A percentile compares a stretch with the other conserved stretches of the same genome.
phyloP scores from a whole-genome alignment of 495 filamentous ascomycete genomes.

The Podospora bellae-mahoneyi region DNA sequence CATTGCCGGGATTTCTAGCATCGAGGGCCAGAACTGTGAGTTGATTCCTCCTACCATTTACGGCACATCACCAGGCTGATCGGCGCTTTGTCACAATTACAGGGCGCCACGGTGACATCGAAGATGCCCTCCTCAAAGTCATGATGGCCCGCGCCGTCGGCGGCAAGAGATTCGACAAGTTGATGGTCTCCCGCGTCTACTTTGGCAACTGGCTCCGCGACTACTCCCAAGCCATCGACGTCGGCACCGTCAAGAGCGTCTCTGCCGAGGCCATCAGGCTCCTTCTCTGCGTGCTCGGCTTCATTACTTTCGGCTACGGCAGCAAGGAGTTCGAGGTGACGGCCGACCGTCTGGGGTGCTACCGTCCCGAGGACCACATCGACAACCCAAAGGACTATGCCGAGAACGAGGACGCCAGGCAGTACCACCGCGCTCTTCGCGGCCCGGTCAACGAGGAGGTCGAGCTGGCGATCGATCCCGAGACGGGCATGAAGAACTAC shows the following conservation, averaged over 20 bases:
- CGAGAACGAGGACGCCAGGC: constrained; percentile 78
- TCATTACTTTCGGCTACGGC: constrained; percentile 72
- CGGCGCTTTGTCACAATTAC: constrained; percentile 8
- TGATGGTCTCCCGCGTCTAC: constrained; percentile 78
- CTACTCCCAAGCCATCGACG: constrained; percentile 78
- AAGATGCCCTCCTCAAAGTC: constrained; percentile 77
- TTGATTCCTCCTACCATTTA: background rate
- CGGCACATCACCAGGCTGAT: background rate
- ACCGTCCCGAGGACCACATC: constrained; percentile 84
- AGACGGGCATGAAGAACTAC: constrained; percentile 86
- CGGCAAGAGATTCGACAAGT: constrained; percentile 81
- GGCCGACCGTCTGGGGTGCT: constrained; percentile 79
- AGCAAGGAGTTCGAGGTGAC: constrained; percentile 91
- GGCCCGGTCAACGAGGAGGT: constrained; percentile 74
- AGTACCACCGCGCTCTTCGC: constrained; percentile 73
- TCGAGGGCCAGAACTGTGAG: constrained; percentile 77
- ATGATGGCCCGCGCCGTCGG: constrained; percentile 72
- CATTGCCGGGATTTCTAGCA: constrained; percentile 68
- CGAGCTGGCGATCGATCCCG: constrained; percentile 71
- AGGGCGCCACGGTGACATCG: constrained; percentile 94
- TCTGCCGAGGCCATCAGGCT: constrained; percentile 86
- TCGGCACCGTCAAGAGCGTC: constrained; percentile 83
- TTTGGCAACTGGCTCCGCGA: constrained; percentile 93
- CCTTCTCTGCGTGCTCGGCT: constrained; percentile 61
- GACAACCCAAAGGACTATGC: constrained; percentile 77